These are phyloP conservation scores for Rhizomucor miehei DNA, from an alignment of 371 early-diverging fungal genomes.

Conservation along the genomic window DNA sequence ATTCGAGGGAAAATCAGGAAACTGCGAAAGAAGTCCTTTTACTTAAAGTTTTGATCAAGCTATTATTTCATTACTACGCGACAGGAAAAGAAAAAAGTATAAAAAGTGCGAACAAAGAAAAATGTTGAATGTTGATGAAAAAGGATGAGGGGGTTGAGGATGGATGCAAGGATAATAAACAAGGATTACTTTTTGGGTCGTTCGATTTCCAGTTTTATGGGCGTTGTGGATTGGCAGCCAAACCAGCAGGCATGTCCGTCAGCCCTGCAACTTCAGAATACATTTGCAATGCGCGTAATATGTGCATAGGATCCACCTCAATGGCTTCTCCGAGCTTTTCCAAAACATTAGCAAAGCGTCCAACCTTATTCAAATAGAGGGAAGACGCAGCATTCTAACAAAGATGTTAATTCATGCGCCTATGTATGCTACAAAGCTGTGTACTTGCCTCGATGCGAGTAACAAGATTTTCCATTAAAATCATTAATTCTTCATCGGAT, in stretches of 20 bases:
- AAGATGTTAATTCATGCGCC: background rate
- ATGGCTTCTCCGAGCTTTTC: constrained; percentile 58
- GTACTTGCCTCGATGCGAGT: constrained; percentile 43
- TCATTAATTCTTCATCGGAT: constrained; percentile 45
- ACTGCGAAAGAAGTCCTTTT: no score
- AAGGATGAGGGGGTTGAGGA: background rate
- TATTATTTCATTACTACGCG: no score
- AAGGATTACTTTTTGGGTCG: background rate
- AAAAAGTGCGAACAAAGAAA: background rate
- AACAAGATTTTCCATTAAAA: constrained; percentile 48
- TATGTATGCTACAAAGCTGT: background rate
- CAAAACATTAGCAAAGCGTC: constrained; percentile 52
- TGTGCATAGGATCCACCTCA: constrained; percentile 55
- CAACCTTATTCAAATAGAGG: constrained; percentile 56
- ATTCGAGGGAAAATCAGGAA: no score
- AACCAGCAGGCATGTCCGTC: constrained; percentile 15
- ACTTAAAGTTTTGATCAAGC: no score
- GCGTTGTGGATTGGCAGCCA: constrained; percentile 3
- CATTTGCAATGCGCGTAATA: constrained; percentile 63
- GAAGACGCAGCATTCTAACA: constrained; percentile 56
- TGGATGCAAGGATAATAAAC: background rate
- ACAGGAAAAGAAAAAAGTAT: background rate
- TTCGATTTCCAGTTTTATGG: background rate
- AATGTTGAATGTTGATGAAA: background rate
- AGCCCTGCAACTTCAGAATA: constrained; percentile 44